Base-by-base conservation (phyloP, 2,329 filamentous ascomycete genomes). In the Zymoseptoria passerinii region DNA sequence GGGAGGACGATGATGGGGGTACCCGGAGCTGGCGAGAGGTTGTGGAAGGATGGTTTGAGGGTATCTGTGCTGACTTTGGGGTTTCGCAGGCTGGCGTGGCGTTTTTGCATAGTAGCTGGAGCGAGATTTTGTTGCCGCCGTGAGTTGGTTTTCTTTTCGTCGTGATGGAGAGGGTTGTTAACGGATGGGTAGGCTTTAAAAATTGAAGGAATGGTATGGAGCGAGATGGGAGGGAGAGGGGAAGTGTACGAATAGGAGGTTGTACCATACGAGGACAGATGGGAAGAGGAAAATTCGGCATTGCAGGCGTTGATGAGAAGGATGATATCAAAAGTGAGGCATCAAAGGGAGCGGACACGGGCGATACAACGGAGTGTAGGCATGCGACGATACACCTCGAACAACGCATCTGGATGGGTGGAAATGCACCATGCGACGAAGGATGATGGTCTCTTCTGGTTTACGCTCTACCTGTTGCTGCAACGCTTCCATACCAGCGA, bases 71-170 rank as follows among this genome's bases (percentile, higher is more conserved):
- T n/a, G n/a, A n/a, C n/a, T n/a, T n/a, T n/a, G n/a, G n/a, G n/a
- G n/a, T n/a, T n/a, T n/a, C n/a, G n/a, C 52, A 81, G 78, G 73
- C 77, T 54, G 78, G 78, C 59, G 78, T 81, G 44, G 74, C 78
- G 6, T 81, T 81, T 66, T 65, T 81, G 50, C 75, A 78, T 67
- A 80, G 77, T 70, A 79, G 76, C 72, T 81, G 77, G 77, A 76
- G 74, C 63, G 79, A 81, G 71, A 71, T 79, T 56, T 68, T 81
- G 5, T 70, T 79, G 8, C 77, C 78, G 52, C 75, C 77, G 72
- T 80, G 73, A 73, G 74, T 40, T n/a, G n/a, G n/a, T n/a, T n/a
- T 18, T 18, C 48, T 9, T 35, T 8, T n/a, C n/a, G n/a, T 27
- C 20, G 8, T 0, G 28, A 49, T 4, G 18, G 18, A 40, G 8